Evolutionary conservation across 176 grass and related monocot species (phyloP), one percentile per base, ranked within the genome.

Genomic region (Triticum turgidum): DNA sequence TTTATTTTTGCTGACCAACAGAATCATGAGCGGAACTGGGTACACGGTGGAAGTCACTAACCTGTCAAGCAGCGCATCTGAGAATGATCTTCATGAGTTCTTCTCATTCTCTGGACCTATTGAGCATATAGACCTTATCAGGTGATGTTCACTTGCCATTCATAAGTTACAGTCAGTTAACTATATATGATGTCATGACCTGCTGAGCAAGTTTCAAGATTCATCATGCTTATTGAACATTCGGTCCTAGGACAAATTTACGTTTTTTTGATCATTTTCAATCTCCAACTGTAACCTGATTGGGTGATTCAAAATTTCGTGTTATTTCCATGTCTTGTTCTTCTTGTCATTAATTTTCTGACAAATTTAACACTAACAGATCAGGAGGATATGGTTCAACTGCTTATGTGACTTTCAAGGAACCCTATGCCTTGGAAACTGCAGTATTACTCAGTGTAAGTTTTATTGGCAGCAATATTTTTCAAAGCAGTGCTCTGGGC

Each of bases 371-470:
- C 18, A 77, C 65, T 22, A 80, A 61, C 82, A 99, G 94, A 84
- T 90, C 94, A 37, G 97, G 88, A 85, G 94, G 87, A 18, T 94
- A 98, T 88, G 88, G 74, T 56, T 91, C 97, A 65, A 96, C 92
- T 88, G 94, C 94, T 85, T 94, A 96, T 80, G 97, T 99, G 84
- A 96, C 97, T 78, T 99, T 99, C 92, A 96, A 87, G 87, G 94
- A 96, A 67, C 85, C 89, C 17, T 86, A 94, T 92, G 84, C 97
- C 52, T 91, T 99, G 87, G 89, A 99, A 87, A 99, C 97, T 92
- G 97, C 97, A 65, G 97, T 92, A 47, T 91, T 99, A 67, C 80
- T 99, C 7, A 94, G 87, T 91, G 97, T 96, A 93, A 94, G 92
- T 81, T 67, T 25, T 86, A 70, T 61, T n/a, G 8, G 2, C 54